These are phyloP conservation scores for Ogataea thermomethanolica DNA, from an alignment of 805 yeast species.

Conservation along the genomic window DNA sequence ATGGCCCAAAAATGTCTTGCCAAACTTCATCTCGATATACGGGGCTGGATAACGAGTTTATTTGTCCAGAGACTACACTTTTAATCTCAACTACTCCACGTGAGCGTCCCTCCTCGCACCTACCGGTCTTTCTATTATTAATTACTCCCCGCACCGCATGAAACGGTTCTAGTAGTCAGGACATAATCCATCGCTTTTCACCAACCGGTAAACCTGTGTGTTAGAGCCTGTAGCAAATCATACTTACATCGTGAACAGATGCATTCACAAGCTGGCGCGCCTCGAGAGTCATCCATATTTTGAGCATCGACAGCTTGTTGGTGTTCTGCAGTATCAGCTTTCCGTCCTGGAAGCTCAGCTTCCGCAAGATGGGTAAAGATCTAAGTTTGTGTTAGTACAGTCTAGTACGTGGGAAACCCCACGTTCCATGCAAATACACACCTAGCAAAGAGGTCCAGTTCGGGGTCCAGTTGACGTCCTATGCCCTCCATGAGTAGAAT, in stretches of 20 bases:
- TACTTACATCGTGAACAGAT: slow-evolving; percentile 72
- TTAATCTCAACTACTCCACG: slow-evolving; percentile 4
- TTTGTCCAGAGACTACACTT: not conserved
- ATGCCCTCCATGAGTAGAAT: slow-evolving; percentile 89
- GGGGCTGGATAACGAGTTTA: not conserved
- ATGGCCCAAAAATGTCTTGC: slow-evolving; percentile 73
- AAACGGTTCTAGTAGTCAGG: slow-evolving; percentile 47
- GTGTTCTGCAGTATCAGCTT: slow-evolving; percentile 51
- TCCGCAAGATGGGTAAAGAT: slow-evolving; percentile 81
- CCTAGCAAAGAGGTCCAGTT: slow-evolving; percentile 93
- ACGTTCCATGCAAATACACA: slow-evolving; percentile 56
- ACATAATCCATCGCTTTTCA: slow-evolving; percentile 62
- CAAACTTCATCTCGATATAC: slow-evolving; percentile 63
- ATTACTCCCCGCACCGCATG: not conserved
- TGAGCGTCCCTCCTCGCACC: slow-evolving; percentile 8
- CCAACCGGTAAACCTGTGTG: slow-evolving; percentile 44
- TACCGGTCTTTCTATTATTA: not conserved
- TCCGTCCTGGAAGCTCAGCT: slow-evolving; percentile 71
- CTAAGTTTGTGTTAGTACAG: slow-evolving; percentile 36
- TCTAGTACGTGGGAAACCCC: slow-evolving; percentile 34
- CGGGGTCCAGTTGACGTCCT: slow-evolving; percentile 91
- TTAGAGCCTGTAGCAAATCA: slow-evolving; percentile 5
- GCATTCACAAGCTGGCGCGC: slow-evolving; percentile 82
- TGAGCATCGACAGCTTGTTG: slow-evolving; percentile 73
- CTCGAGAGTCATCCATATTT: slow-evolving; percentile 89